Conservation (phyloP, 371 early-diverging fungal genomes). For the Nematocida sp. region DNA sequence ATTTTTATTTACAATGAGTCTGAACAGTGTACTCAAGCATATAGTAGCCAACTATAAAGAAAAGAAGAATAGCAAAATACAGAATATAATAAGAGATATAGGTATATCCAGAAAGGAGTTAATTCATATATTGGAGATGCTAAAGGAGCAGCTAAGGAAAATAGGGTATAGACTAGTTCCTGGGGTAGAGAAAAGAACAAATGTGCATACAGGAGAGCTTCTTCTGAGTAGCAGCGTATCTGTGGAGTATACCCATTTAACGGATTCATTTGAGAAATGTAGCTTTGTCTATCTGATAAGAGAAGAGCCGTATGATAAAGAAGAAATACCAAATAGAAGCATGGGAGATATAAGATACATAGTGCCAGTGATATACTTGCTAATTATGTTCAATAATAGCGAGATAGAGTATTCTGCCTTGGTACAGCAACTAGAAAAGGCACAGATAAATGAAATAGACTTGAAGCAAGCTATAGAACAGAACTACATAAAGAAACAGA, state of each 20-base stretch:
- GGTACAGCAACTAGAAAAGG: neutral
- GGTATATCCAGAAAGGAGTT: conserved; percentile 20
- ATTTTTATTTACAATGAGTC: conserved; percentile 9
- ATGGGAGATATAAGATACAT: neutral
- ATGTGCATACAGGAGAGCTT: neutral
- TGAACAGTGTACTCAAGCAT: neutral
- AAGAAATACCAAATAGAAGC: neutral
- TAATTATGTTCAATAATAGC: conserved; percentile 21
- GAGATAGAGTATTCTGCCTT: conserved; percentile 11
- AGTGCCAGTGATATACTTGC: neutral
- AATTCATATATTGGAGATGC: neutral
- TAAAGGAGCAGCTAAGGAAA: conserved; percentile 2
- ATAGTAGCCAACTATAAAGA: neutral
- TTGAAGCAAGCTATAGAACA: conserved; percentile 1
- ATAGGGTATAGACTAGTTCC: conserved; percentile 24
- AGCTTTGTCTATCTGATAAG: conserved; percentile 29
- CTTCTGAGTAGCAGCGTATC: neutral
- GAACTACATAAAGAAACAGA: conserved; percentile 32
- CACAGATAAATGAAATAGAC: neutral
- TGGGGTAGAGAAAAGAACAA: neutral
- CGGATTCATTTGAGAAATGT: conserved; percentile 14
- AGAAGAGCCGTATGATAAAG: neutral
- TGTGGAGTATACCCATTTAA: conserved; percentile 14
- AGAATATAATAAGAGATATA: neutral
- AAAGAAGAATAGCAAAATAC: conserved; percentile 1